Evolutionary conservation across 108 stramenopile genomes (phyloP), one percentile per base, ranked within the genome.

Genomic region (Poteriospumella lacustris): DNA sequence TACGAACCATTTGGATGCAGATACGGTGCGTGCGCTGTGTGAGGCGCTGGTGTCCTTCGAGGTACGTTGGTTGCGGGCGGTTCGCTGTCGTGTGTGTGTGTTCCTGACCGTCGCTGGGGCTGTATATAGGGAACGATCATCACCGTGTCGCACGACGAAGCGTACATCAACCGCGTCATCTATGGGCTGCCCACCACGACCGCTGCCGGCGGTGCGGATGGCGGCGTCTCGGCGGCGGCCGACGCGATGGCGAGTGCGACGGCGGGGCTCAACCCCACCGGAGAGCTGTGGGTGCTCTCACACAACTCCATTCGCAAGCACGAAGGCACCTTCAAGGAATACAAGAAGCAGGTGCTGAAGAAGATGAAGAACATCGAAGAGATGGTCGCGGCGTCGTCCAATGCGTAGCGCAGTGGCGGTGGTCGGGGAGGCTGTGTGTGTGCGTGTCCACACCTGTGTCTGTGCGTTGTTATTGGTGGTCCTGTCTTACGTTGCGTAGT

Each of bases 1-100:
- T 19, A 68, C 64, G 19, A 68, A 68, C 24, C 64, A 68, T 39
- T 68, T 68, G 39, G 64, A 68, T 40, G 34, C 64, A 39, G 64
- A 68, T 40, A 68, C 64, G 12, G 64, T 68, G 36, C 12, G 64
- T 15, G 64, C 64, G 38, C 36, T 68, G 19, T 36, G 64, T 36
- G 64, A 68, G 34, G 64, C 64, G 19, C 64, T 68, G 64, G 64
- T 19, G 34, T 19, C 64, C 12, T 68, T 39, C 36, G 39, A 68
- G 64, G 64, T 68, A 68, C 19, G 19, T 39, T 39, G 12, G 19
- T 68, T 68, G 34, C 19, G 64, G 24, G 15, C 19, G 24, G 19
- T 68, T 36, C 19, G 39, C 64, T 68, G 39, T 39, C 15, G 36
- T 19, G 64, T 68, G 52, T 56, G 52, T 19, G 15, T 15, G 19